Percentiles rank a stretch among this genome's conserved stretches.
Conservation (phyloP, 495 filamentous ascomycete genomes). For the Penicillium canescens region DNA sequence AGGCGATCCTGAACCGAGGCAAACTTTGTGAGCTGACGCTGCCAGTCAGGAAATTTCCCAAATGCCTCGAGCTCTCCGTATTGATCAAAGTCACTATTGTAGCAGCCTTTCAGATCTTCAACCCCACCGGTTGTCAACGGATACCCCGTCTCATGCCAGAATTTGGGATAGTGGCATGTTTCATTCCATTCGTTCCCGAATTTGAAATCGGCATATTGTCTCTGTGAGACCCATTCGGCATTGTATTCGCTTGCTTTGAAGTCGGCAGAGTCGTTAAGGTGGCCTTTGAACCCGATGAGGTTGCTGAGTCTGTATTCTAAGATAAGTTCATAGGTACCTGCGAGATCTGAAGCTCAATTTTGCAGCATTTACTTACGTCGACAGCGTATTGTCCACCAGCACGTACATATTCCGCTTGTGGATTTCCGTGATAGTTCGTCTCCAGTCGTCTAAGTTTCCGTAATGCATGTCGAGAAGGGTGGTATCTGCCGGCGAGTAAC, state of each 20-base stretch:
- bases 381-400: slow-evolving; percentile 39
- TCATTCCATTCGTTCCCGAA: slow-evolving; percentile 33
- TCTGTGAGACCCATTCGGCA: slow-evolving; percentile 38
- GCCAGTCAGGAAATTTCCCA: slow-evolving; percentile 43
- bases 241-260: slow-evolving; percentile 44
- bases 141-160: slow-evolving; percentile 43
- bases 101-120: slow-evolving; percentile 30
- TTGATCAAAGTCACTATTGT: slow-evolving; percentile 44
- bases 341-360: background rate
- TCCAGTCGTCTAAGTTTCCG: slow-evolving; percentile 38
- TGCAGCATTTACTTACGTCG: slow-evolving; percentile 29
- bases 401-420: slow-evolving; percentile 43
- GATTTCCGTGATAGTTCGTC: slow-evolving; percentile 29
- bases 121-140: slow-evolving; percentile 28
- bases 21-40: slow-evolving; percentile 39
- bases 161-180: slow-evolving; percentile 36
- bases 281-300: slow-evolving; percentile 47
- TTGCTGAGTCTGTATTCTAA: slow-evolving; percentile 36
- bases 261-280: slow-evolving; percentile 42
- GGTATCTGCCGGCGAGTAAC: slow-evolving; percentile 38
- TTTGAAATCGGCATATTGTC: slow-evolving; percentile 42
- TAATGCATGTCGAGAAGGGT: slow-evolving; percentile 41
- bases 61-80: slow-evolving; percentile 46
- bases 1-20: slow-evolving; percentile 45
- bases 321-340: background rate